Evolutionary conservation across 257 asterid species (phyloP).

Genomic region (Primulina eburnea): DNA sequence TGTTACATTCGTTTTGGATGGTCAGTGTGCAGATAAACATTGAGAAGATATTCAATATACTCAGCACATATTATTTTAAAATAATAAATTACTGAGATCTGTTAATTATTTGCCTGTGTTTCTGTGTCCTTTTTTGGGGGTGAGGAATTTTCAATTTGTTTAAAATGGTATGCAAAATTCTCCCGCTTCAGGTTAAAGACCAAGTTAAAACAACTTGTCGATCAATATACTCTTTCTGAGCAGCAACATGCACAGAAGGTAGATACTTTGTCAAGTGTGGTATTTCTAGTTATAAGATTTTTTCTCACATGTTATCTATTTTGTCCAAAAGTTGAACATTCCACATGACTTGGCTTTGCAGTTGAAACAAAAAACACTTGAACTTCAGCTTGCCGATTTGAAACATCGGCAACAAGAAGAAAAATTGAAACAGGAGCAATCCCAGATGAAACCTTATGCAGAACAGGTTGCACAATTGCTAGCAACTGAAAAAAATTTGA

Average conservation of each 20-base stretch:
- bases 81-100: not conserved
- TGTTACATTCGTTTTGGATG: not conserved
- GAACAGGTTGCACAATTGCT: slow-evolving; percentile 86
- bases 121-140: not conserved
- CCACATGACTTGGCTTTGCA: slow-evolving; percentile 37
- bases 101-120: not conserved
- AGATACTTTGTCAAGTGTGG: slow-evolving; percentile 13
- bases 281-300: slow-evolving; percentile 9
- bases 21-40: not conserved
- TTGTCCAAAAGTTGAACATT: slow-evolving; percentile 17
- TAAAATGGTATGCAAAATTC: slow-evolving; percentile 8
- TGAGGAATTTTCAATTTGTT: slow-evolving; percentile 1
- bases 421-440: slow-evolving; percentile 75
- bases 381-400: slow-evolving; percentile 89
- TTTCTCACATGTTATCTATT: slow-evolving; percentile 18
- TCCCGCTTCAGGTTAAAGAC: slow-evolving; percentile 67
- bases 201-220: slow-evolving; percentile 78
- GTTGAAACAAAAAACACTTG: slow-evolving; percentile 89
- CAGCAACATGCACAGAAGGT: slow-evolving; percentile 89
- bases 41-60: not conserved
- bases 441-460: slow-evolving; percentile 84
- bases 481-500: slow-evolving; percentile 89
- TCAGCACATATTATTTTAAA: not conserved
- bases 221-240: slow-evolving; percentile 82
- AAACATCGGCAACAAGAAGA: slow-evolving; percentile 87